Percentiles rank a stretch among this genome's conserved stretches.
Conservation (phyloP, 192 early-diverging fungal species). For the Backusella westeae region DNA sequence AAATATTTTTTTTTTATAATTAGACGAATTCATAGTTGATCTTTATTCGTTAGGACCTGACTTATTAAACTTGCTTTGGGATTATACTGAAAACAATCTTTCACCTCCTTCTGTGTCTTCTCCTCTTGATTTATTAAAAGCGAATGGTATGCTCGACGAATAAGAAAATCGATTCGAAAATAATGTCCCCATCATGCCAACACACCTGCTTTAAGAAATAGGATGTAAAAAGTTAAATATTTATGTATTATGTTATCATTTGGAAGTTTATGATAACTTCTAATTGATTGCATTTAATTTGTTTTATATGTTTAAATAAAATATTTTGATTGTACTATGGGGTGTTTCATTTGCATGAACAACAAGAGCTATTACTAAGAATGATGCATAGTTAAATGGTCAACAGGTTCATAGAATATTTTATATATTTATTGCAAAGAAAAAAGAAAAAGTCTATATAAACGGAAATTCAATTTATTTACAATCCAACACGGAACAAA, state of each 20-base stretch:
- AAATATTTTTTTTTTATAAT: background rate
- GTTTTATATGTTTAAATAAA: background rate
- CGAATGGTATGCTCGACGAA: background rate
- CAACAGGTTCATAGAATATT: too few species aligned
- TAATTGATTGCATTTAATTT: background rate
- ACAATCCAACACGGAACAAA: conserved; percentile 61
- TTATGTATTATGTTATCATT: background rate
- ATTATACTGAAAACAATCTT: conserved; percentile 16
- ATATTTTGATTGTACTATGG: too few species aligned
- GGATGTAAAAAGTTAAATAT: background rate
- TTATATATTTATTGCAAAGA: background rate
- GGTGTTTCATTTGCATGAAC: too few species aligned
- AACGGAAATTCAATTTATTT: conserved; percentile 1
- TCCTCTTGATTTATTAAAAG: background rate
- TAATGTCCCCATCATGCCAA: too few species aligned
- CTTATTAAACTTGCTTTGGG: conserved; percentile 17
- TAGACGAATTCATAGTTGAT: conserved; percentile 26
- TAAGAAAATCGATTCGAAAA: background rate
- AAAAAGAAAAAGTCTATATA: background rate
- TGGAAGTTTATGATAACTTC: background rate
- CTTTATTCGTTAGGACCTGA: conserved; percentile 29
- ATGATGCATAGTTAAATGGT: too few species aligned
- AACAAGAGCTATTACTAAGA: too few species aligned
- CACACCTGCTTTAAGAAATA: background rate
- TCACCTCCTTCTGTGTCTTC: background rate